Evolutionary conservation across 192 early-diverging fungal species (phyloP).

Genomic region (Rhizoclosmatium sp.): DNA sequence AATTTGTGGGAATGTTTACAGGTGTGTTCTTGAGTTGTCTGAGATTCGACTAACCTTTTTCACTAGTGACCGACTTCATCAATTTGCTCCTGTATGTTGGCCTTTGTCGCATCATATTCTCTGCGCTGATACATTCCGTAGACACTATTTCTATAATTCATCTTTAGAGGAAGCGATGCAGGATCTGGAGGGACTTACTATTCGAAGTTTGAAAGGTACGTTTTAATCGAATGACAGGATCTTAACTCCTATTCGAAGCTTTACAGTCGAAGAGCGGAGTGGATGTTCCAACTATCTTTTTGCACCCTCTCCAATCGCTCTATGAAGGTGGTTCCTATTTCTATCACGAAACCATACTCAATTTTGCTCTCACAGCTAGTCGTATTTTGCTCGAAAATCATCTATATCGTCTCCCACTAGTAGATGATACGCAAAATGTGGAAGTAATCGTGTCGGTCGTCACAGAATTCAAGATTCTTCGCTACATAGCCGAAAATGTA

Average conservation of each 20-base stretch:
- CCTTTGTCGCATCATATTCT: neutral
- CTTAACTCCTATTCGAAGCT: conserved; percentile 41
- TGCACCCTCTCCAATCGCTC: conserved; percentile 86
- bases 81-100: conserved; percentile 81
- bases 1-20: conserved; percentile 94
- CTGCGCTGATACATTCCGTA: neutral
- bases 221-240: conserved; percentile 37
- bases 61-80: conserved; percentile 87
- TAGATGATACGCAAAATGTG: conserved; percentile 78
- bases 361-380: conserved; percentile 59
- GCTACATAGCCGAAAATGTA: conserved; percentile 87
- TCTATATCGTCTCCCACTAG: conserved; percentile 87
- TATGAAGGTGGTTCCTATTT: conserved; percentile 66
- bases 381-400: conserved; percentile 79
- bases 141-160: conserved; percentile 75
- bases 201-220: conserved; percentile 71
- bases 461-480: conserved; percentile 86
- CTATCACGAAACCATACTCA: neutral
- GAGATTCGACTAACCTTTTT: neutral
- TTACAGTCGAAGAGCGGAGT: conserved; percentile 27
- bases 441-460: conserved; percentile 94
- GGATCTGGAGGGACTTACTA: conserved; percentile 84
- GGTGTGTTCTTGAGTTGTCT: conserved; percentile 33
- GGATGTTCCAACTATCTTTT: conserved; percentile 62
- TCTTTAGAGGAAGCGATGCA: conserved; percentile 79